Conservation (phyloP, 108 stramenopile species). For the Fragilaria crotonensis region DNA sequence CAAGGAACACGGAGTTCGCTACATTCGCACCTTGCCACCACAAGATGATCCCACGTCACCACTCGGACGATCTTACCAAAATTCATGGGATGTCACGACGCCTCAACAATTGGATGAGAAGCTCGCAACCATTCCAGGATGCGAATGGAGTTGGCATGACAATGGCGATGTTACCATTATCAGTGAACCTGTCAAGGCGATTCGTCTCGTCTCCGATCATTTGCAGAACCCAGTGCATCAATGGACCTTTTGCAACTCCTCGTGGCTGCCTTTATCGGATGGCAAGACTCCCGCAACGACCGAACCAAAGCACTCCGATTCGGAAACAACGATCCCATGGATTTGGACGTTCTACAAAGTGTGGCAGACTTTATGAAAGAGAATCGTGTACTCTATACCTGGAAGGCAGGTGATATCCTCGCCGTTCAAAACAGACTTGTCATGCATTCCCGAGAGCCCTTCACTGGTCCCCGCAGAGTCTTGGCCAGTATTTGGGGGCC, state of each 20-base stretch:
- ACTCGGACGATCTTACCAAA: slow-evolving; percentile 75
- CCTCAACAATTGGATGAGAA: slow-evolving; percentile 41
- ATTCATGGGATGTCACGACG: slow-evolving; percentile 46
- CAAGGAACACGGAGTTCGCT: slow-evolving; percentile 50
- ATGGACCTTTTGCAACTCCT: slow-evolving; percentile 57
- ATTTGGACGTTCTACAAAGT: slow-evolving; percentile 33
- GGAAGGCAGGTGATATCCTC: slow-evolving; percentile 71
- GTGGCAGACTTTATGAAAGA: slow-evolving; percentile 62
- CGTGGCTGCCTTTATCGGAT: slow-evolving; percentile 76
- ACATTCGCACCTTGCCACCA: slow-evolving; percentile 65
- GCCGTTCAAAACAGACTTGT: slow-evolving; percentile 69
- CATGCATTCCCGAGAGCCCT: slow-evolving; percentile 79
- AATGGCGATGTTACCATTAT: slow-evolving; percentile 57
- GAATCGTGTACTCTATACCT: slow-evolving; percentile 54
- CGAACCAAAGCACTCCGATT: slow-evolving; percentile 58
- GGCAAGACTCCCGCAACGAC: slow-evolving; percentile 70
- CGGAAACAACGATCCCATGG: slow-evolving; percentile 63
- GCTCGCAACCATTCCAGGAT: slow-evolving; percentile 42
- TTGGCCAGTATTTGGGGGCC: slow-evolving; percentile 52
- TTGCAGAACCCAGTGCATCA: slow-evolving; percentile 33
- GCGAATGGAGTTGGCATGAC: slow-evolving; percentile 58
- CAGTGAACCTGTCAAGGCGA: slow-evolving; percentile 58
- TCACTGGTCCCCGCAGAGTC: slow-evolving; percentile 45
- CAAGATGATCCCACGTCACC: slow-evolving; percentile 68
- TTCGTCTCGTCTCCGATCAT: slow-evolving; percentile 47